Evolutionary conservation across 441 rosid genomes (phyloP).

Genomic region (Sinapis alba): DNA sequence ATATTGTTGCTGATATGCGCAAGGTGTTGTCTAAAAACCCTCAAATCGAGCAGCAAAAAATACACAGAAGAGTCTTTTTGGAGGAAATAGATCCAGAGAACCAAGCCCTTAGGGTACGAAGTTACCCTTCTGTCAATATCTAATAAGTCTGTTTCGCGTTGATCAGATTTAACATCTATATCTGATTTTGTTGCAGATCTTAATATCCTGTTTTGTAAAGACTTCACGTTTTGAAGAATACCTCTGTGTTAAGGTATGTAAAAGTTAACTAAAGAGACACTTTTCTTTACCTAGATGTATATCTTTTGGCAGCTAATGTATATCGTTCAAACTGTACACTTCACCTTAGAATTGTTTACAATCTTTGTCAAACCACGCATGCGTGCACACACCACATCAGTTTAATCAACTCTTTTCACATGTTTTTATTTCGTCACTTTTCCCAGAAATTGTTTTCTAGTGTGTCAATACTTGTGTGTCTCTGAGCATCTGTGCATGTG

Average conservation of each 20-base stretch:
- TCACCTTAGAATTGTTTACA: not conserved
- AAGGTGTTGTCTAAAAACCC: conserved; percentile 77
- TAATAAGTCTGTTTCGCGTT: not conserved
- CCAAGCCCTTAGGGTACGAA: conserved; percentile 66
- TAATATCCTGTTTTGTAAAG: conserved; percentile 71
- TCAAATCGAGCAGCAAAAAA: conserved; percentile 70
- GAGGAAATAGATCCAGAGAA: conserved; percentile 59
- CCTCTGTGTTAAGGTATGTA: conserved; percentile 68
- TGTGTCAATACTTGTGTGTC: not conserved
- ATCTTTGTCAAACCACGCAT: not conserved
- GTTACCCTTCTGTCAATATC: not conserved
- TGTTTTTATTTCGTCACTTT: conserved; percentile 4
- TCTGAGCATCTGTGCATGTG: not conserved
- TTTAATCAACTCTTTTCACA: conserved; percentile 1
- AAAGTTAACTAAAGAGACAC: not conserved
- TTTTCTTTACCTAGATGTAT: not conserved
- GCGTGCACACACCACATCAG: not conserved
- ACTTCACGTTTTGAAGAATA: conserved; percentile 79
- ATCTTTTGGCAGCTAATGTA: not conserved
- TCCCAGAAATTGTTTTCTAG: not conserved
- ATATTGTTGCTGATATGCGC: conserved; percentile 76
- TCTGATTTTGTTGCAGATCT: conserved; percentile 52
- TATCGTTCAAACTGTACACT: not conserved
- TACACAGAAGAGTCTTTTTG: conserved; percentile 75
- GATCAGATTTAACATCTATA: conserved; percentile 13